phyloP scores from a whole-genome alignment of 148 eudicot genomes.

The Nepenthes mirabilis region DNA sequence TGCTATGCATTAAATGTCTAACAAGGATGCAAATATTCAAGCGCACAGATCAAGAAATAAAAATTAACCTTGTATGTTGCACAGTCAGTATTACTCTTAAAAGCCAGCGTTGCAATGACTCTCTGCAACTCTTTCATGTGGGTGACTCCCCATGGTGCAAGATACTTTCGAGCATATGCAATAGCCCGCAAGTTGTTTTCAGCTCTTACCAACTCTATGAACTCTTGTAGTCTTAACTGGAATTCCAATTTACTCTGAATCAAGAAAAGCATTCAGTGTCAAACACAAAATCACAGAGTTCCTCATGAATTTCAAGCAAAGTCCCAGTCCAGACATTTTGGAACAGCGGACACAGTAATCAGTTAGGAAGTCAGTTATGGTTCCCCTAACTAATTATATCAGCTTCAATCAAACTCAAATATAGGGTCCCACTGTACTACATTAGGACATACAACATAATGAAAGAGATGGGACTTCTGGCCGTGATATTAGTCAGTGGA shows the following conservation, averaged over 20 bases:
- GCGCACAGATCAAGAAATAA: background rate
- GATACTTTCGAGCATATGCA: slow-evolving; percentile 72
- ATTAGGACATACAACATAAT: no score
- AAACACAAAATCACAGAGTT: background rate
- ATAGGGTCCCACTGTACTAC: no score
- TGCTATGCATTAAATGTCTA: no score
- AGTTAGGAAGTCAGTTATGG: no score
- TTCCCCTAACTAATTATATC: no score
- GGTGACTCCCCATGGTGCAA: slow-evolving; percentile 89
- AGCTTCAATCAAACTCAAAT: no score
- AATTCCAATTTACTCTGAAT: slow-evolving; percentile 91
- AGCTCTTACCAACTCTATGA: slow-evolving; percentile 87
- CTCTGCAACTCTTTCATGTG: slow-evolving; percentile 93
- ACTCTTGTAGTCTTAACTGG: slow-evolving; percentile 95
- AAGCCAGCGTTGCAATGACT: slow-evolving; percentile 88
- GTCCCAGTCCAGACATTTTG: background rate
- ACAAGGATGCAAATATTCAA: no score
- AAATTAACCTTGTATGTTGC: slow-evolving; percentile 67
- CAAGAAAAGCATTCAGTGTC: slow-evolving; percentile 1
- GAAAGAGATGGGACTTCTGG: no score
- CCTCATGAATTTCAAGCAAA: background rate
- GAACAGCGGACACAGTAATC: background rate
- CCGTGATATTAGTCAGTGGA: no score
- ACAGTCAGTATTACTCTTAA: slow-evolving; percentile 83
- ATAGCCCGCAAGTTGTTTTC: slow-evolving; percentile 70